Conservation (phyloP, 2,329 filamentous ascomycete species). For the Plectosphaerella plurivora region DNA sequence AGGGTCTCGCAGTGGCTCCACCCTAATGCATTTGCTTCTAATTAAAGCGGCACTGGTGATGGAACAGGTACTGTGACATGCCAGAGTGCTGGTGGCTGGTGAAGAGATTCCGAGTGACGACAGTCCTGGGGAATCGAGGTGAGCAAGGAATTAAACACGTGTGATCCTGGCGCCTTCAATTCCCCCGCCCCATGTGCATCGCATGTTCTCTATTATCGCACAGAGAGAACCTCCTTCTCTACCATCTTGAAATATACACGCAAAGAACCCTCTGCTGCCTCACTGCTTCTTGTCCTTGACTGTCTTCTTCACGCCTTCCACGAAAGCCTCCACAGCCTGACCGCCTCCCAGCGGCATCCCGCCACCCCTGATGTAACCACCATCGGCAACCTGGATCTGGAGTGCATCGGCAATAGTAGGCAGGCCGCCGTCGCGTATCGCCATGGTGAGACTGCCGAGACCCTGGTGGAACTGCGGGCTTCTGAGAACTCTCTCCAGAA, state of each 20-base stretch:
- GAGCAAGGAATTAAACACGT: too few relatives aligned
- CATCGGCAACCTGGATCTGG: conserved; percentile 73
- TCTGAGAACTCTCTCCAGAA: conserved; percentile 76
- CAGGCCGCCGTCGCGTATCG: conserved; percentile 83
- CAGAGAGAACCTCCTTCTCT: not conserved
- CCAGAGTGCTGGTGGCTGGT: too few relatives aligned
- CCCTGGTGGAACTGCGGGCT: conserved; percentile 92
- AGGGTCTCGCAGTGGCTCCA: too few relatives aligned
- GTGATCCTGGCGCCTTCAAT: too few relatives aligned
- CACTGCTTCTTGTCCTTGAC: conserved; percentile 53
- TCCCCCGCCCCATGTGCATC: too few relatives aligned
- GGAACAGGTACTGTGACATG: too few relatives aligned
- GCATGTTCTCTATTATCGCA: too few relatives aligned
- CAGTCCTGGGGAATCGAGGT: too few relatives aligned
- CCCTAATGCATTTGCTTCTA: too few relatives aligned
- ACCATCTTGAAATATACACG: not conserved
- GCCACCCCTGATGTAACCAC: conserved; percentile 74
- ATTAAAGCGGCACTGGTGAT: too few relatives aligned
- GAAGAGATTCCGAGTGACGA: too few relatives aligned
- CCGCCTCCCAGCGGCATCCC: conserved; percentile 83
- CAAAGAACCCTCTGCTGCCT: not conserved
- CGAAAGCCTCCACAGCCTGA: conserved; percentile 85
- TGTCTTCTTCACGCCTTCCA: conserved; percentile 80
- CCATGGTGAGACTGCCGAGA: conserved; percentile 77
- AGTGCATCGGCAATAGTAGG: conserved; percentile 87